Evolutionary conservation across 1,139 yeast genomes (phyloP).

Genomic region (Candida sp.): DNA sequence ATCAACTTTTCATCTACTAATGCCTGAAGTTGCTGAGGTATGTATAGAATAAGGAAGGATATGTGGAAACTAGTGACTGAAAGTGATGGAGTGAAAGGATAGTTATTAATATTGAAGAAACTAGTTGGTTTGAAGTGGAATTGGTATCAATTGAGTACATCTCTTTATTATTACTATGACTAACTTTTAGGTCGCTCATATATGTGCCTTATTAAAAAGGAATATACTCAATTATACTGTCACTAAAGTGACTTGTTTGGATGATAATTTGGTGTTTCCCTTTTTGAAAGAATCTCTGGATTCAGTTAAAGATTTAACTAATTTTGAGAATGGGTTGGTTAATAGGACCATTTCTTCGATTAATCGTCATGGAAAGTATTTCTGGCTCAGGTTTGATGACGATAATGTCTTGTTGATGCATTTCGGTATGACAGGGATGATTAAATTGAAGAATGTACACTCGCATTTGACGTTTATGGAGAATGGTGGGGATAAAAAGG

Average conservation of each 20-base stretch:
- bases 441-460: conserved; percentile 42
- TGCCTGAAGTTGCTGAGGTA: conserved; percentile 33
- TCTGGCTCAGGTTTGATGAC: conserved; percentile 44
- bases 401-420: conserved; percentile 47
- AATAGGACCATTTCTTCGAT: conserved; percentile 38
- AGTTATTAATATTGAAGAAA: no score
- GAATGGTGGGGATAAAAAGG: conserved; percentile 56
- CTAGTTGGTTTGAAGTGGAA: background rate
- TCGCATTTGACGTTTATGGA: conserved; percentile 61
- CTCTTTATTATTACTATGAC: conserved; percentile 1
- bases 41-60: conserved; percentile 1
- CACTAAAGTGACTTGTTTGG: conserved; percentile 23
- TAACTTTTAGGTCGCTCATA: conserved; percentile 48
- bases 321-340: conserved; percentile 19
- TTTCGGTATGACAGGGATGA: conserved; percentile 72
- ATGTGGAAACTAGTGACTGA: no score
- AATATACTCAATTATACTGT: conserved; percentile 43
- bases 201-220: conserved; percentile 46
- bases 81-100: no score
- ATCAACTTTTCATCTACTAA: conserved; percentile 3
- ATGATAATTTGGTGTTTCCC: conserved; percentile 40
- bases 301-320: conserved; percentile 24
- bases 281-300: conserved; percentile 25
- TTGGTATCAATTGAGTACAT: background rate
- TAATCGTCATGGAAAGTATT: conserved; percentile 63